phyloP scores from a whole-genome alignment of 2,329 filamentous ascomycete genomes.

The Calonectria multiphialidica region DNA sequence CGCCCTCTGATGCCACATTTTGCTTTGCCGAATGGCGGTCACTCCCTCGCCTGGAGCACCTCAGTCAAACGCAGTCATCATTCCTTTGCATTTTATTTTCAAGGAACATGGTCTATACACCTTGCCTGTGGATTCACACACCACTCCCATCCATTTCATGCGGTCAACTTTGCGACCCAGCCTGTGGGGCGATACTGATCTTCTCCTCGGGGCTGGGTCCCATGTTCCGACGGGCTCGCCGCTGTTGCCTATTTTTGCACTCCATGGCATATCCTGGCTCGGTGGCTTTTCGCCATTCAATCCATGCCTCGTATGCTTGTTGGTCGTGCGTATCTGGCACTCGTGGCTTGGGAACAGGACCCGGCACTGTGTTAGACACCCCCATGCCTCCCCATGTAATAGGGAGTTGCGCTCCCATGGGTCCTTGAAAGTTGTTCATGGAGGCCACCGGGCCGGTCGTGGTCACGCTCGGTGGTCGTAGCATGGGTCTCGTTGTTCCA shows the following conservation, averaged over 20 bases:
- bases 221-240: conserved; percentile 47
- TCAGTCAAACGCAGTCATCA: neutral
- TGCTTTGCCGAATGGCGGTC: neutral
- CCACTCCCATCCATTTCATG: neutral
- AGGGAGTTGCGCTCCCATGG: neutral
- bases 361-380: conserved; percentile 5
- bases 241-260: conserved; percentile 59
- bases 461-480: neutral
- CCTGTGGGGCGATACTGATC: neutral
- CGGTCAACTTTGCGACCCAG: neutral
- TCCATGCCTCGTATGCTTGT: conserved; percentile 60
- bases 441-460: neutral
- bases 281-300: conserved; percentile 62
- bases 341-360: conserved; percentile 54
- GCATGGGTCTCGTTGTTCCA: neutral
- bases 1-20: neutral
- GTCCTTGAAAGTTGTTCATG: neutral
- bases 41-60: neutral
- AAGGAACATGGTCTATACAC: neutral
- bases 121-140: neutral
- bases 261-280: conserved; percentile 61
- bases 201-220: conserved; percentile 9
- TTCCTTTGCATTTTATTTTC: neutral
- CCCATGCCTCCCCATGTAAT: neutral
- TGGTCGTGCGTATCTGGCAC: conserved; percentile 55